These are phyloP conservation scores for Tremella fuciformis DNA, from an alignment of 768 basidiomycete genomes.

Conservation along the genomic window DNA sequence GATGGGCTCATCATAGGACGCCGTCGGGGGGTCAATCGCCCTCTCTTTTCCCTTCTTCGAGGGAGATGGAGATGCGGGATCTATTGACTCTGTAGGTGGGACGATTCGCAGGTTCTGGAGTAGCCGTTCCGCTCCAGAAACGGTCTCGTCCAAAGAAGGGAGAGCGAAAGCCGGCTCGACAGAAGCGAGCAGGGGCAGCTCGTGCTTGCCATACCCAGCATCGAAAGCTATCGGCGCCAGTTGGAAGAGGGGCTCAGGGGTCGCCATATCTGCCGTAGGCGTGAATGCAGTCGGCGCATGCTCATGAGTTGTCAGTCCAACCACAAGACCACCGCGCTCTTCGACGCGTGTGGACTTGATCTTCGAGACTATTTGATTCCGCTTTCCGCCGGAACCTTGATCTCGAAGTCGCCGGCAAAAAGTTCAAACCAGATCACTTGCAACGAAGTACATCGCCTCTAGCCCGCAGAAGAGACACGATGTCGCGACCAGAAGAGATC, in stretches of 20 bases:
- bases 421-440: too few relatives aligned
- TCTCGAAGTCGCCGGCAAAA: too few relatives aligned
- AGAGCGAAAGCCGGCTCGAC: constrained; percentile 22
- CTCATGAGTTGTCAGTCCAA: neutral
- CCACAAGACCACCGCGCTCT: too few relatives aligned
- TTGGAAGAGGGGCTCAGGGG: too few relatives aligned
- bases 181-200: constrained; percentile 2
- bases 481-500: constrained; percentile 84
- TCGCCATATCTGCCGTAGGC: too few relatives aligned
- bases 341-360: too few relatives aligned
- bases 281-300: too few relatives aligned
- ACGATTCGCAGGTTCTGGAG: constrained; percentile 20
- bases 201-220: too few relatives aligned
- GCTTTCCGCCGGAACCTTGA: too few relatives aligned
- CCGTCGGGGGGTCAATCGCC: constrained; percentile 1
- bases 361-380: too few relatives aligned
- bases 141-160: constrained; percentile 28
- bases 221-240: too few relatives aligned
- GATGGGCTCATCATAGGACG: neutral
- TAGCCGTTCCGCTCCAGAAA: constrained; percentile 27
- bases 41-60: constrained; percentile 3
- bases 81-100: too few relatives aligned
- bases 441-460: neutral
- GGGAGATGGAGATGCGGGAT: neutral
- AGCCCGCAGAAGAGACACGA: constrained; percentile 49